These are phyloP conservation scores for Vanderwaltozyma polyspora DNA, from an alignment of 805 yeast species.

Conservation along the genomic window DNA sequence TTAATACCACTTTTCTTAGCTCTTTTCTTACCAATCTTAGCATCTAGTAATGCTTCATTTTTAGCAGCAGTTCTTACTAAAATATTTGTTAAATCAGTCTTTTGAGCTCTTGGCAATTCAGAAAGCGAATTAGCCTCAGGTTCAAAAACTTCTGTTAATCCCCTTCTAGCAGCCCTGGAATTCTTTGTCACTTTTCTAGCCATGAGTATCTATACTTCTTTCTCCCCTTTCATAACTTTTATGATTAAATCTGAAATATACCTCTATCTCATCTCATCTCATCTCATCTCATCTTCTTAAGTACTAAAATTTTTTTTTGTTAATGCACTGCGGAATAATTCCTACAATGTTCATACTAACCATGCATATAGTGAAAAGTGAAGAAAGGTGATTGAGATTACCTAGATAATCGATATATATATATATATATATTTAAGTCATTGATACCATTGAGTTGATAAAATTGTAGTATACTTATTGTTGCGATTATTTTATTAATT, in stretches of 20 bases:
- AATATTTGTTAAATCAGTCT: slow-evolving; percentile 49
- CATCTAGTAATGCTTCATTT: slow-evolving; percentile 50
- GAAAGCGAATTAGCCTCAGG: slow-evolving; percentile 40
- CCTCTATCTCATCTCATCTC: slow-evolving; percentile 4
- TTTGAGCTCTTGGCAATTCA: slow-evolving; percentile 46
- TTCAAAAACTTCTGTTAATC: slow-evolving; percentile 41
- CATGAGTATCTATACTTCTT: slow-evolving; percentile 3
- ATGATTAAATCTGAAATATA: too few relatives aligned
- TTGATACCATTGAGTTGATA: too few relatives aligned
- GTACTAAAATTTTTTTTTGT: too few relatives aligned
- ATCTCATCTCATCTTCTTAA: slow-evolving; percentile 3
- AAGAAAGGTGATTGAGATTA: too few relatives aligned
- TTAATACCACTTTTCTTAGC: slow-evolving; percentile 16
- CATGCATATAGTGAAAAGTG: too few relatives aligned
- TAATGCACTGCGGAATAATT: too few relatives aligned
- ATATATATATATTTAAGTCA: too few relatives aligned
- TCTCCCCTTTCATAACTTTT: background rate
- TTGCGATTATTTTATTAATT: too few relatives aligned
- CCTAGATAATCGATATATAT: too few relatives aligned
- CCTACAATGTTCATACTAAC: too few relatives aligned
- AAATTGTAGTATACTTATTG: too few relatives aligned
- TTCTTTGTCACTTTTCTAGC: slow-evolving; percentile 27
- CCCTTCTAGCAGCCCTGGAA: slow-evolving; percentile 73
- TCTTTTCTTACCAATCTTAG: slow-evolving; percentile 39
- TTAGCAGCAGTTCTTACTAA: slow-evolving; percentile 57